Percentiles rank a stretch among this genome's conserved stretches.
Evolutionary conservation across 1,139 yeast species (phyloP).

Genomic region (Hansenula anomala): DNA sequence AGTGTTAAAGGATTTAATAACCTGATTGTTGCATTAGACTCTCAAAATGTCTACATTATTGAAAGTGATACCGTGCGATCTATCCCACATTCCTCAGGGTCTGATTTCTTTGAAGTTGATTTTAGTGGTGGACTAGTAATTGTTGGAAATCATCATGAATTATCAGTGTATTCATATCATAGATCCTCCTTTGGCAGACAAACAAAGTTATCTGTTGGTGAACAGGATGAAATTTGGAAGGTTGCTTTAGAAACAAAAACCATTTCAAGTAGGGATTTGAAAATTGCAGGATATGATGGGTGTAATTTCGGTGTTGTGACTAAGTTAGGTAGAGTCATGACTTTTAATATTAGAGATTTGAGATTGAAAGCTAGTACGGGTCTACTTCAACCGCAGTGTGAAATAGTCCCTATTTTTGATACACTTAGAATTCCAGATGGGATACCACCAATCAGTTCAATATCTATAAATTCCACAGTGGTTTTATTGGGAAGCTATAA

Average conservation of each 20-base stretch:
- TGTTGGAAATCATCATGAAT: constrained; percentile 20
- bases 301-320: constrained; percentile 43
- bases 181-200: constrained; percentile 22
- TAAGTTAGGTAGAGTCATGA: constrained; percentile 29
- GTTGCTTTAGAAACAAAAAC: constrained; percentile 27
- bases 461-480: constrained; percentile 36
- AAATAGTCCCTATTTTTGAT: constrained; percentile 25
- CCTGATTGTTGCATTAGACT: constrained; percentile 24
- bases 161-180: constrained; percentile 25
- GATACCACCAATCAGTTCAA: constrained; percentile 33
- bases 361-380: constrained; percentile 15
- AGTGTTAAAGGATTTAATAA: constrained; percentile 22
- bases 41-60: constrained; percentile 19
- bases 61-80: constrained; percentile 5
- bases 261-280: constrained; percentile 22
- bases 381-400: constrained; percentile 23
- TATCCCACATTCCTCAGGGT: background rate
- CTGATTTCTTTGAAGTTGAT: constrained; percentile 38
- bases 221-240: constrained; percentile 38
- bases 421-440: constrained; percentile 21
- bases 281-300: constrained; percentile 52
- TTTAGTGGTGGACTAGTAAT: constrained; percentile 40
- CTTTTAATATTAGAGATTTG: constrained; percentile 36
- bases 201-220: constrained; percentile 24
- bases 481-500: constrained; percentile 58